Base-by-base conservation (phyloP, 2,329 filamentous ascomycete species). In the Aspergillus awamori region DNA sequence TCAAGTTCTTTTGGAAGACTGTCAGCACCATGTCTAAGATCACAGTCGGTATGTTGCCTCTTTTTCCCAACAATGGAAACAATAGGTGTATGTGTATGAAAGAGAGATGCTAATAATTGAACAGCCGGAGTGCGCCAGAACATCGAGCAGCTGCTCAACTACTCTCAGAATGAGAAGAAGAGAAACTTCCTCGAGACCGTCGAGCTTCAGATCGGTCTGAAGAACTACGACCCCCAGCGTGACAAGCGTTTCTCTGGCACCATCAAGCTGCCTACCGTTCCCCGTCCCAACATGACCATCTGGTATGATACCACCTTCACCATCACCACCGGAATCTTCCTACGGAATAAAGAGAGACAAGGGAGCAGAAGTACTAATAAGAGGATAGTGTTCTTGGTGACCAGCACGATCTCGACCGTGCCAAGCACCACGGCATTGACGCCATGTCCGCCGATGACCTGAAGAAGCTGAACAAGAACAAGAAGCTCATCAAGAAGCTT, bases 401-500 rank as follows among this genome's bases (percentile, higher is more conserved):
- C 88, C 85, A 96, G 89, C 94, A 98, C 87, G 95, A 99, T 88
- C 96, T 99, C 80, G 95, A 99, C 82, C 93, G 95, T 88, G 94
- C 95, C 80, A 99, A 99, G 90, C 95, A 99, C 87, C 91, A 93
- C 78, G 94, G 93, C 81, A 88, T 98, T 74, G 95, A 99, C 80
- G 93, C 94, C 85, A 98, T 98, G 95, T 96, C 92, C 77, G 84
- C 92, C 71, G 95, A 99, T 77, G 95, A 99, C 84, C 85, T 99
- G 85, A 99, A 99, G 92, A 99, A 99, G 91, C 92, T 99, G 74
- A 99, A 99, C 91, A 99, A 99, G 92, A 99, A 99, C 92, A 98
- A 99, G 92, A 99, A 99, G 91, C 90, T 98, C 78, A 97, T 99
- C 90, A 99, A 99, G 93, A 99, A 99, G 91, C 91, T 99, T 72